phyloP scores from a whole-genome alignment of 805 yeast genomes.

The Debaryomyces hansenii region DNA sequence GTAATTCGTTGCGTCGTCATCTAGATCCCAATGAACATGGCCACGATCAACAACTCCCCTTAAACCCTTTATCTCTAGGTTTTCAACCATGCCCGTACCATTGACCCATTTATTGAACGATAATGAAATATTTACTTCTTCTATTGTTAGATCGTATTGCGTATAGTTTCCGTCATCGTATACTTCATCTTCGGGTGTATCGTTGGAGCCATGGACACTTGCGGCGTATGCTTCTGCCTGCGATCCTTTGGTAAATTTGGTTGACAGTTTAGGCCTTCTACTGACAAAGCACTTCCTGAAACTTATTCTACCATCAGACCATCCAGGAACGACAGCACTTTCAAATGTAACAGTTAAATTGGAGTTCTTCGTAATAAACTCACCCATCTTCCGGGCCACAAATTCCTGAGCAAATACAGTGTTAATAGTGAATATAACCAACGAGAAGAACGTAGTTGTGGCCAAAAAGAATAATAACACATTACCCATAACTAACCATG shows the following conservation, averaged over 20 bases:
- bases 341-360: slow-evolving; percentile 85
- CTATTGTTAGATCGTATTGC: slow-evolving; percentile 89
- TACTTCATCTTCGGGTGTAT: slow-evolving; percentile 24
- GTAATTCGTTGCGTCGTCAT: slow-evolving; percentile 81
- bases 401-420: slow-evolving; percentile 88
- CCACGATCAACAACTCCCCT: slow-evolving; percentile 93
- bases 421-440: slow-evolving; percentile 73
- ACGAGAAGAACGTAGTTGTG: slow-evolving; percentile 89
- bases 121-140: slow-evolving; percentile 75
- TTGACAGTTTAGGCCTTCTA: slow-evolving; percentile 66
- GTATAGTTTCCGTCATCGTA: slow-evolving; percentile 89
- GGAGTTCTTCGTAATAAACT: slow-evolving; percentile 77
- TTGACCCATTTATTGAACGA: slow-evolving; percentile 85
- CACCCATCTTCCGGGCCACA: slow-evolving; percentile 80
- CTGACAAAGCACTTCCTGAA: slow-evolving; percentile 85
- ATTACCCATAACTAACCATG: slow-evolving; percentile 91
- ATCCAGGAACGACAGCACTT: slow-evolving; percentile 90
- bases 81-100: slow-evolving; percentile 84
- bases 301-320: slow-evolving; percentile 84
- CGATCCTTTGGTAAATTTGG: slow-evolving; percentile 65
- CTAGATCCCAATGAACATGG: slow-evolving; percentile 77
- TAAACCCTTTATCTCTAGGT: slow-evolving; percentile 73
- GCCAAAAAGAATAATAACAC: slow-evolving; percentile 76
- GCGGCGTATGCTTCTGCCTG: slow-evolving; percentile 70
- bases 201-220: slow-evolving; percentile 25